Conservation (phyloP, 1,284 basidiomycete genomes). For the Phylloporus sp. region DNA sequence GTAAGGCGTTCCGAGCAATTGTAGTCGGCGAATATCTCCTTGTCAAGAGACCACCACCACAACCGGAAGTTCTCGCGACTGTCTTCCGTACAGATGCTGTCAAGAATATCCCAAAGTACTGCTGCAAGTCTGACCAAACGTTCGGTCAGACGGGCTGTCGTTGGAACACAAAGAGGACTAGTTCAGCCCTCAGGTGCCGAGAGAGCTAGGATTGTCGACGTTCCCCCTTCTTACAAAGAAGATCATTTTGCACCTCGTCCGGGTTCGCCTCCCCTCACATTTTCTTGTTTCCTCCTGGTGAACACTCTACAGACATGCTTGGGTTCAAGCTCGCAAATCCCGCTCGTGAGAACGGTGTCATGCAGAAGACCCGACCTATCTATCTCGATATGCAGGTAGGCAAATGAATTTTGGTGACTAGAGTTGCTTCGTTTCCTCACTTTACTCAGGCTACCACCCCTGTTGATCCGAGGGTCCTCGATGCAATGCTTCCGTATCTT, state of each 20-base stretch:
- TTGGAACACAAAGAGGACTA: conserved; percentile 47
- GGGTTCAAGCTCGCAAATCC: conserved; percentile 85
- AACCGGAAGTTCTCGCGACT: conserved; percentile 5
- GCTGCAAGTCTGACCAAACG: conserved; percentile 17
- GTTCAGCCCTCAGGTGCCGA: conserved; percentile 81
- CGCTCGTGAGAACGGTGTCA: conserved; percentile 62
- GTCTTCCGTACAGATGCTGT: conserved; percentile 33
- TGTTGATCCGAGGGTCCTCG: conserved; percentile 95
- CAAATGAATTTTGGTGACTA: background rate
- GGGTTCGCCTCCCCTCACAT: conserved; percentile 47
- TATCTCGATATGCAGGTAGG: conserved; percentile 94
- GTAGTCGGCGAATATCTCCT: conserved; percentile 2
- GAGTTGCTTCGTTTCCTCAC: conserved; percentile 18
- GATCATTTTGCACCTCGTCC: conserved; percentile 72
- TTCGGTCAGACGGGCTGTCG: conserved; percentile 23
- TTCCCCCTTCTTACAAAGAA: conserved; percentile 74
- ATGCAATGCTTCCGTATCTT: conserved; percentile 95
- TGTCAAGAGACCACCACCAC: conserved; percentile 17
- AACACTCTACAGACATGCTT: conserved; percentile 70
- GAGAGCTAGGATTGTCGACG: conserved; percentile 78
- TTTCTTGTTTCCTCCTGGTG: background rate
- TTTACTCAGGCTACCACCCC: conserved; percentile 88
- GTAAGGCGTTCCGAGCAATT: conserved; percentile 9
- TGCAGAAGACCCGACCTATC: conserved; percentile 80
- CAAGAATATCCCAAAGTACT: conserved; percentile 31